These are phyloP conservation scores for Penicillium maclennaniae DNA, from an alignment of 495 filamentous ascomycete genomes.

Conservation along the genomic window DNA sequence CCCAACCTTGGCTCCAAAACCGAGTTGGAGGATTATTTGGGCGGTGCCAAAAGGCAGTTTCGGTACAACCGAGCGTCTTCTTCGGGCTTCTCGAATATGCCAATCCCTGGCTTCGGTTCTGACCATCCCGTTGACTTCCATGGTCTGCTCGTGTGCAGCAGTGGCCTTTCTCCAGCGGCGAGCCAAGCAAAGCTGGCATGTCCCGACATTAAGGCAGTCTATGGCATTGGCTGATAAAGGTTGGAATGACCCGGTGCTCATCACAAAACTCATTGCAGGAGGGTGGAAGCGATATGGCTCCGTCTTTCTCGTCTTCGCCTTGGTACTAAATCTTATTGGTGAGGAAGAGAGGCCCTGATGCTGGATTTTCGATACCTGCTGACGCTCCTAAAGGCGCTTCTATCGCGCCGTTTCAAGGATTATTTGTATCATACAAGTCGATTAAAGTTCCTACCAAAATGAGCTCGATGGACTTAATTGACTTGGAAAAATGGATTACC, in stretches of 20 bases:
- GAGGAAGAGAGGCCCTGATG: too few relatives aligned
- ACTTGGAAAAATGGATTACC: too few relatives aligned
- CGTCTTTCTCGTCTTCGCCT: slow-evolving; percentile 15
- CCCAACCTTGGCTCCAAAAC: too few relatives aligned
- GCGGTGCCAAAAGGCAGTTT: too few relatives aligned
- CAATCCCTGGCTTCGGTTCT: slow-evolving; percentile 19
- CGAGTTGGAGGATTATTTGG: too few relatives aligned
- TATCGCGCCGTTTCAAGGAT: slow-evolving; percentile 21
- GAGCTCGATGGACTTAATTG: too few relatives aligned
- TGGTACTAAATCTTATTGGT: slow-evolving; percentile 16
- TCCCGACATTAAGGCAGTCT: too few relatives aligned
- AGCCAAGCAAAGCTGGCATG: too few relatives aligned
- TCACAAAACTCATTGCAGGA: slow-evolving; percentile 3
- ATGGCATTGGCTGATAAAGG: slow-evolving; percentile 24
- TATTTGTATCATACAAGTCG: slow-evolving; percentile 15
- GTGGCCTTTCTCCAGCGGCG: slow-evolving; percentile 23
- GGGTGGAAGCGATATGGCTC: slow-evolving; percentile 11
- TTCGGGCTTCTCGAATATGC: slow-evolving; percentile 19
- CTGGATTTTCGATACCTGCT: too few relatives aligned
- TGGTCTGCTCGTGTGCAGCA: slow-evolving; percentile 25
- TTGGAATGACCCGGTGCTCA: slow-evolving; percentile 16
- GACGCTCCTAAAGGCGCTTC: slow-evolving; percentile 3
- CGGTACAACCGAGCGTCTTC: slow-evolving; percentile 19
- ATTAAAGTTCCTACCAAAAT: slow-evolving; percentile 17
- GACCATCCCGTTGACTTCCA: slow-evolving; percentile 27